A percentile compares a stretch with the other conserved stretches of the same genome.
Conservation (phyloP, 2,329 filamentous ascomycete species). For the Amauroascus verrucosus region DNA sequence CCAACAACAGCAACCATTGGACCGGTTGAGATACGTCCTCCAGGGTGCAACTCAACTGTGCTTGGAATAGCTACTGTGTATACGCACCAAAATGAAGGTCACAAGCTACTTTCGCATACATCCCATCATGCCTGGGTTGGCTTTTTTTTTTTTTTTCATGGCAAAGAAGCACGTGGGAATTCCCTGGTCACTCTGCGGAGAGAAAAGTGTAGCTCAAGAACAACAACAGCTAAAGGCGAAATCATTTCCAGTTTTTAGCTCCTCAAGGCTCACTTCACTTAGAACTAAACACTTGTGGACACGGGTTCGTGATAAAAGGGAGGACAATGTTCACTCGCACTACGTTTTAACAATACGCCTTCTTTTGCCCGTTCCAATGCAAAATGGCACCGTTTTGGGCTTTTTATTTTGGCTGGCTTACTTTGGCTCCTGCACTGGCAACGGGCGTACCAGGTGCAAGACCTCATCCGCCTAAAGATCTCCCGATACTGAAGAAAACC, state of each 20-base stretch:
- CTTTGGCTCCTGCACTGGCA: slow-evolving; percentile 15
- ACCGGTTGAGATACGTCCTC: no score
- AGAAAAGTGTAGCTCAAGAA: neutral
- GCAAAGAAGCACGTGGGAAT: slow-evolving; percentile 1
- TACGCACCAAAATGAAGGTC: no score
- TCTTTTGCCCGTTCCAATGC: neutral
- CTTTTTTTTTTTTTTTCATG: no score
- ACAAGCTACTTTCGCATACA: no score
- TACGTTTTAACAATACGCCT: no score
- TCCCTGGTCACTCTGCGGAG: neutral
- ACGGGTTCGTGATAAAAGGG: neutral
- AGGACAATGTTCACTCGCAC: neutral
- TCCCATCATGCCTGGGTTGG: no score
- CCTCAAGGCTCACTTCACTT: neutral
- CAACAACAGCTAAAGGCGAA: neutral
- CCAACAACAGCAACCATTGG: no score
- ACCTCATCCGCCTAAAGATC: neutral
- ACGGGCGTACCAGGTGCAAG: slow-evolving; percentile 10
- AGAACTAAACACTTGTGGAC: neutral
- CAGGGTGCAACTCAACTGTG: no score
- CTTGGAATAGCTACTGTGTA: no score
- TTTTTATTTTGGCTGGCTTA: neutral
- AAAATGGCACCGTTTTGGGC: slow-evolving; percentile 21
- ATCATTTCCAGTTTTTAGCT: neutral
- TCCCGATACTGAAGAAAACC: slow-evolving; percentile 36